Evolutionary conservation across 106 monocot species (phyloP), one percentile per base, ranked within the genome.

Genomic region (Amphibolis antarctica): DNA sequence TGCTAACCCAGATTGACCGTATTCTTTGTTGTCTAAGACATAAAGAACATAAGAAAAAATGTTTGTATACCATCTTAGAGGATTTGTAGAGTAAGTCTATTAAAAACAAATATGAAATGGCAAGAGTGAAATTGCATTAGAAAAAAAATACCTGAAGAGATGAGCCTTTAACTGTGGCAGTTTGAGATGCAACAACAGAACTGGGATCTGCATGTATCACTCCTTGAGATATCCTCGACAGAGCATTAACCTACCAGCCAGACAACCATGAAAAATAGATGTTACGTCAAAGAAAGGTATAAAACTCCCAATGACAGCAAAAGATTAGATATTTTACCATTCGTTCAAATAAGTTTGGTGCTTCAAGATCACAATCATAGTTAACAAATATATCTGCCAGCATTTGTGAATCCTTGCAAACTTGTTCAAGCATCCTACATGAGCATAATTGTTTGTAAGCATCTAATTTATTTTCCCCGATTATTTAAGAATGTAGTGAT

Each of bases 351-450:
- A 96, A 84, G 53, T 96, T 96, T 69, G 89, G 84, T 53, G 82
- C 86, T 59, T 96, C 80, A 57, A 90, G 80, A 79, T 90, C 96
- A 82, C 96, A 96, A 64, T 96, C 96, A 74, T 90, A 96, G 49
- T 96, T 96, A 42, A 96, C 82, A 85, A 96, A 96, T 61, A 96
- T 65, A 62, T 96, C 96, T 24, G 82, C 86, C 76, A 96, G 90
- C 96, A 96, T 96, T 84, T 96, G 96, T 26, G 96, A 64, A 74
- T 96, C 90, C 65, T 82, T 86, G 58, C 81, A 96, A 21, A 84
- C 89, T 62, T 84, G 90, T 74, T 96, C 90, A 48, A 96, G 84
- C 96, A 96, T 90, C 75, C 96, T 96, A 57, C 55, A 67, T 64
- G 9, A 47, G 19, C 50, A 20, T 36, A 60, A 0, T 52, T 52